Evolutionary conservation across 495 filamentous ascomycete species (phyloP).

Genomic region (Lepraria neglecta): DNA sequence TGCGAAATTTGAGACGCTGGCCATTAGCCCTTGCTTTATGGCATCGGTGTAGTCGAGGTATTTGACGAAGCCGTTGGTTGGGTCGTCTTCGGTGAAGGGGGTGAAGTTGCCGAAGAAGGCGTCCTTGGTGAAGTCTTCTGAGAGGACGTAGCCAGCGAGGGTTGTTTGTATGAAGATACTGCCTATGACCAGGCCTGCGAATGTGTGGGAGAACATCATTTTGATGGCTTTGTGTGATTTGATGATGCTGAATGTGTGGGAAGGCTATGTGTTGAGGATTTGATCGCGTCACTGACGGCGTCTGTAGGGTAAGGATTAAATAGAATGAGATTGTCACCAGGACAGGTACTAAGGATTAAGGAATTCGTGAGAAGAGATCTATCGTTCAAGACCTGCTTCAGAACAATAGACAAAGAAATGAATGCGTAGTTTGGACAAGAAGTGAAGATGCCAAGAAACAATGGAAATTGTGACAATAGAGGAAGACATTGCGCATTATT

Average conservation of each 20-base stretch:
- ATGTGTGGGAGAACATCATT: conserved; percentile 7
- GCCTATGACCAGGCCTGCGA: conserved; percentile 4
- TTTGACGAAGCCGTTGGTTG: conserved; percentile 63
- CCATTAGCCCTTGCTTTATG: conserved; percentile 47
- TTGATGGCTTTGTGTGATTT: not conserved
- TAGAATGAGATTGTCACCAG: too few species aligned
- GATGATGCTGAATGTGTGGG: not conserved
- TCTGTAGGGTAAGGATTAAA: too few species aligned
- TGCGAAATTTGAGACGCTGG: conserved; percentile 33
- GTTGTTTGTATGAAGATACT: conserved; percentile 32
- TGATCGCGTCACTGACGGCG: not conserved
- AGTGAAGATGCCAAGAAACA: not conserved
- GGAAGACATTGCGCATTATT: not conserved
- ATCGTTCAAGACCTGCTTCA: not conserved
- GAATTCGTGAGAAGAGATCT: not conserved
- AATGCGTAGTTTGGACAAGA: not conserved
- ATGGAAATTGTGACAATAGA: not conserved
- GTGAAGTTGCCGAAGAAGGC: conserved; percentile 55
- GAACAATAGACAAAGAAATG: not conserved
- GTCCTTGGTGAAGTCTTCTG: conserved; percentile 38
- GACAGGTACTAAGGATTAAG: not conserved
- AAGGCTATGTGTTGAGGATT: not conserved
- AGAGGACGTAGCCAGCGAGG: conserved; percentile 44
- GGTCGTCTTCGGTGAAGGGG: conserved; percentile 49
- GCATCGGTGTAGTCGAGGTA: conserved; percentile 52